phyloP scores from a whole-genome alignment of 495 filamentous ascomycete species.

The Aspergillus steynii region DNA sequence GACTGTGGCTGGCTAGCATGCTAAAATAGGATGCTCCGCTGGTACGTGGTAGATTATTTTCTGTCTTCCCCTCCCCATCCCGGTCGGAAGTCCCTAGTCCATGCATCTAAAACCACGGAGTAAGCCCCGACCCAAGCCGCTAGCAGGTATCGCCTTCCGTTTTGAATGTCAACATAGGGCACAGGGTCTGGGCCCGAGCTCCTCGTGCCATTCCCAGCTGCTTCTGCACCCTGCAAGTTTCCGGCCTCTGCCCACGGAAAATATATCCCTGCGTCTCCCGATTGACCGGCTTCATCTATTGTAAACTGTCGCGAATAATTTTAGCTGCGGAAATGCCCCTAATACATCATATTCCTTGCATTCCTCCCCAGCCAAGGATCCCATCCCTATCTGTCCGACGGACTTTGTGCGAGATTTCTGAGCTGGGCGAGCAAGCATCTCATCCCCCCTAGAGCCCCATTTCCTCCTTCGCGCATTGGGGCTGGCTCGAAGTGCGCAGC shows the following conservation, averaged over 20 bases:
- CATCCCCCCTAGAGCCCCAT: background rate
- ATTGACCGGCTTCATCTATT: background rate
- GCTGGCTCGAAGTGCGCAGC: background rate
- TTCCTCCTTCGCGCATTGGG: background rate
- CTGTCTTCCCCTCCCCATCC: background rate
- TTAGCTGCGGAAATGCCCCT: no score
- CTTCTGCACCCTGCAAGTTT: constrained; percentile 2
- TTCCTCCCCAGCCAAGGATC: background rate
- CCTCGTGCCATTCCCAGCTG: background rate
- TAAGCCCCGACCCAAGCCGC: no score
- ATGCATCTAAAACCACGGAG: no score
- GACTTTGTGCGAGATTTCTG: no score
- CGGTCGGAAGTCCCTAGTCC: no score
- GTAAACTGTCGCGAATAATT: background rate
- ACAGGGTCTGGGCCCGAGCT: constrained; percentile 4
- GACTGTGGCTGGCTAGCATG: constrained; percentile 9
- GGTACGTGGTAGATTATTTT: no score
- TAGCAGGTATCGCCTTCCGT: no score
- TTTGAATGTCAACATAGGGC: no score
- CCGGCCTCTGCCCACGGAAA: background rate
- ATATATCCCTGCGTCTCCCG: background rate
- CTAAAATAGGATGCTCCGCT: background rate
- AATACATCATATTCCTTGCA: no score
- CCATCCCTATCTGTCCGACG: background rate
- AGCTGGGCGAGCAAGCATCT: no score